These are phyloP conservation scores for Pseudocercospora crystallina DNA, from an alignment of 2,329 filamentous ascomycete genomes.

Conservation along the genomic window DNA sequence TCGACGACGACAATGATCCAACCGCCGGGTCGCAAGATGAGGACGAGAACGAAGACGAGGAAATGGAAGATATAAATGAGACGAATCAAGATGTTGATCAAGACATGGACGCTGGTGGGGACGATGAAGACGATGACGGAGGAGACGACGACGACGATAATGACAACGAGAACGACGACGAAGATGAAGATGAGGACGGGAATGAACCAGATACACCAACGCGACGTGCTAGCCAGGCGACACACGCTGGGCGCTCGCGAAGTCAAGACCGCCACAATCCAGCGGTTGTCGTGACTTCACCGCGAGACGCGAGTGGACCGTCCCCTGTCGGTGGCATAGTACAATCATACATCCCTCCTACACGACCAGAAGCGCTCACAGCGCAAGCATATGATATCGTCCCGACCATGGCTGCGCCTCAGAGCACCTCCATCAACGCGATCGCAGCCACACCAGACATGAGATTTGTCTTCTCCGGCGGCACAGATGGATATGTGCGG, in stretches of 20 bases:
- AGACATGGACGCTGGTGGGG: constrained; percentile 37
- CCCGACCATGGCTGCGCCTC: constrained; percentile 93
- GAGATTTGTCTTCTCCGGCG: constrained; percentile 91
- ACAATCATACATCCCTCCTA: constrained; percentile 35
- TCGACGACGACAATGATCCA: constrained; percentile 46
- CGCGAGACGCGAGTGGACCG: constrained; percentile 36
- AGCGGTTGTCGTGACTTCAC: constrained; percentile 49
- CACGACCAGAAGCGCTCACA: constrained; percentile 75
- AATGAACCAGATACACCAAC: constrained; percentile 48
- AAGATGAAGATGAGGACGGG: constrained; percentile 40
- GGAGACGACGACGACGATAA: constrained; percentile 42
- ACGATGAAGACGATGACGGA: constrained; percentile 41
- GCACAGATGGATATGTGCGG: constrained; percentile 90
- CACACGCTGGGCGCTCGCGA: constrained; percentile 14
- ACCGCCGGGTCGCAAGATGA: constrained; percentile 41
- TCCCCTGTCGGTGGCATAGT: constrained; percentile 31
- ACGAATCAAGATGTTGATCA: constrained; percentile 39
- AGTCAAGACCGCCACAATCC: constrained; percentile 38
- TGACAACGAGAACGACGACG: constrained; percentile 35
- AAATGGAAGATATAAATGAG: constrained; percentile 45
- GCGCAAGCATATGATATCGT: constrained; percentile 90
- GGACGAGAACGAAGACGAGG: constrained; percentile 48
- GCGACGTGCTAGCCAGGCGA: constrained; percentile 34
- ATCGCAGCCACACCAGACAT: constrained; percentile 90
- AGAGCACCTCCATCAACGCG: constrained; percentile 92